Percentiles rank a stretch among this genome's conserved stretches.
phyloP scores from a whole-genome alignment of 345 rosid species.

The Euphorbia tirucalli region DNA sequence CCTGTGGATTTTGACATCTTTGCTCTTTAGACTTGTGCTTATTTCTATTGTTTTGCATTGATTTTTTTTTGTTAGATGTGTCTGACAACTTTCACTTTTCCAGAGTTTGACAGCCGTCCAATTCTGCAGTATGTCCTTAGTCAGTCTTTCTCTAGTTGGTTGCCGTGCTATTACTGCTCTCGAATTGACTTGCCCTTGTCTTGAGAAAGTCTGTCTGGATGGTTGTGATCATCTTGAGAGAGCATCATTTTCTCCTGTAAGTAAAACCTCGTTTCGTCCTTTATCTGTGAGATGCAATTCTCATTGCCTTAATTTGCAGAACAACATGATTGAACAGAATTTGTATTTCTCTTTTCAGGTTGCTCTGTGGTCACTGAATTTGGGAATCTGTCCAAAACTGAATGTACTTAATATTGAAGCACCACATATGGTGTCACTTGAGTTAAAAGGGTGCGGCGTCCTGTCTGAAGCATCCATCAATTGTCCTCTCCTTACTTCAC shows the following conservation, averaged over 20 bases:
- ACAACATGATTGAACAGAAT: not conserved
- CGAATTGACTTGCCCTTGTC: constrained; percentile 74
- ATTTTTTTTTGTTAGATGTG: constrained; percentile 4
- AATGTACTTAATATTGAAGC: constrained; percentile 71
- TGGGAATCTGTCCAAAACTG: constrained; percentile 95
- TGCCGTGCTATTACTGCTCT: constrained; percentile 79
- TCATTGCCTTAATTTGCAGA: not conserved
- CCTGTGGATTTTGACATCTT: not conserved
- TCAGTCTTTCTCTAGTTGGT: constrained; percentile 86
- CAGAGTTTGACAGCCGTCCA: constrained; percentile 80
- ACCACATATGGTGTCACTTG: constrained; percentile 72
- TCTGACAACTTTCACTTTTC: constrained; percentile 11
- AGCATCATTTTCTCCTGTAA: constrained; percentile 88
- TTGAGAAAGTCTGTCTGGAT: constrained; percentile 82
- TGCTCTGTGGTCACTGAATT: constrained; percentile 78
- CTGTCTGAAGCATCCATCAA: constrained; percentile 73
- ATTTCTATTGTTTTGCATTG: not conserved
- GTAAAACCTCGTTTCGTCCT: constrained; percentile 23
- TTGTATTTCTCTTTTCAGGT: constrained; percentile 46
- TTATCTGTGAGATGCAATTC: not conserved
- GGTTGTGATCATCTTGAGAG: constrained; percentile 96
- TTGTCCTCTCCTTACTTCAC: constrained; percentile 77
- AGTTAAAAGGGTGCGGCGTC: constrained; percentile 96
- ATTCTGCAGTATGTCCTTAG: constrained; percentile 72
- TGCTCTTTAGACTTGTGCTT: not conserved